These are phyloP conservation scores for Pyrus betulifolia DNA, from an alignment of 306 rosid species.

Conservation along the genomic window DNA sequence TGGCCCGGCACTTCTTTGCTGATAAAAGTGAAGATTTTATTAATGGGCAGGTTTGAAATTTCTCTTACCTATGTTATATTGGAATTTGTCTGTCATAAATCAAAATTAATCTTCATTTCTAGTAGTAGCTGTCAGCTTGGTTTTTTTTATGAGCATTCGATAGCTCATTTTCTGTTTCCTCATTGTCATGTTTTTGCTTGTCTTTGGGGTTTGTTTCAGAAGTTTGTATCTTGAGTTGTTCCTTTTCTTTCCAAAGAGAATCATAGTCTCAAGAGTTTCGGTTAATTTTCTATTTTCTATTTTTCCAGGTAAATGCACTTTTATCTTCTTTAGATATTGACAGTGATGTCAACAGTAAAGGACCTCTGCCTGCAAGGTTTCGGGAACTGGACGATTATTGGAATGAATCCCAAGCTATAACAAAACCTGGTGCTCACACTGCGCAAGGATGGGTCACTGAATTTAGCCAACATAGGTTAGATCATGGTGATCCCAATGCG, in stretches of 20 bases:
- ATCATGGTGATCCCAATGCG: slow-evolving; percentile 51
- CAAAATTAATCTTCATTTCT: background rate
- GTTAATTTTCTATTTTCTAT: slow-evolving; percentile 11
- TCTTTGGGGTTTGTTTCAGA: background rate
- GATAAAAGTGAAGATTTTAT: slow-evolving; percentile 89
- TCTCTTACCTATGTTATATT: background rate
- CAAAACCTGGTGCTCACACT: slow-evolving; percentile 45
- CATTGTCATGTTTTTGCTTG: background rate
- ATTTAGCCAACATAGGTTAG: slow-evolving; percentile 50
- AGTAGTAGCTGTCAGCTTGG: background rate
- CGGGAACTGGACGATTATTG: slow-evolving; percentile 82
- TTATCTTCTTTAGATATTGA: slow-evolving; percentile 81
- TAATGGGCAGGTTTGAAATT: slow-evolving; percentile 68
- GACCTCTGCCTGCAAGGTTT: slow-evolving; percentile 55
- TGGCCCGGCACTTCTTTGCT: slow-evolving; percentile 98
- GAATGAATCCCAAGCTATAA: slow-evolving; percentile 88
- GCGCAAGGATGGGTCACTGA: slow-evolving; percentile 82
- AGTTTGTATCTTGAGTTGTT: background rate
- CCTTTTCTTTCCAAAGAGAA: no score
- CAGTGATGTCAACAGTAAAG: slow-evolving; percentile 37
- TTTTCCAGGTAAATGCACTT: slow-evolving; percentile 86
- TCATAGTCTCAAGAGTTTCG: no score
- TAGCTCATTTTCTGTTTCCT: background rate
- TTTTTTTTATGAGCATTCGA: background rate
- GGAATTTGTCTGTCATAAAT: slow-evolving; percentile 10